Evolutionary conservation across 1,284 basidiomycete genomes (phyloP).

Genomic region (Sanghuangporus sanghuang): DNA sequence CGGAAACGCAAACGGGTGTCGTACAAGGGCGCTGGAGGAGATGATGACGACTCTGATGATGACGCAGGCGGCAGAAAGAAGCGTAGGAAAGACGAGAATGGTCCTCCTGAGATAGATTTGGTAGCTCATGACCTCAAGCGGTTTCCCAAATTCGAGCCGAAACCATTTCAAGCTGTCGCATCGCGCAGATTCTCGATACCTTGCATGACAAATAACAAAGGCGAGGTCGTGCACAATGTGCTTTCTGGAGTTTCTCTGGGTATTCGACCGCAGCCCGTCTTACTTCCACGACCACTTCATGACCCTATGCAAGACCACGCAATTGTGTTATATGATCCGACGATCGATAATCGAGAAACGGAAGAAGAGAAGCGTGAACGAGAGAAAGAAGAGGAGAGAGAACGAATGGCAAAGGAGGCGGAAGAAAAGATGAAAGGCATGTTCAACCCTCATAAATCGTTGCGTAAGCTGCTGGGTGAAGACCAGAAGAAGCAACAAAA

Average conservation of each 20-base stretch:
- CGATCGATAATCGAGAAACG: slow-evolving; percentile 87
- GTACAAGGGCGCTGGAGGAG: slow-evolving; percentile 63
- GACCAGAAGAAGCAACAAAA: slow-evolving; percentile 63
- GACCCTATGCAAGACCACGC: slow-evolving; percentile 98
- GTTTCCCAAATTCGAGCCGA: slow-evolving; percentile 82
- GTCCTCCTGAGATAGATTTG: slow-evolving; percentile 32
- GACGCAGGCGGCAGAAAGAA: slow-evolving; percentile 50
- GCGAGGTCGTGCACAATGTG: slow-evolving; percentile 61
- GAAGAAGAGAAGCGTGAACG: slow-evolving; percentile 74
- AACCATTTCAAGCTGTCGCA: slow-evolving; percentile 63
- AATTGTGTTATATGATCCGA: slow-evolving; percentile 96
- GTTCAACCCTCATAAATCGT: slow-evolving; percentile 89
- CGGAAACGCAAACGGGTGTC: slow-evolving; percentile 82
- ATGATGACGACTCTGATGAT: slow-evolving; percentile 42
- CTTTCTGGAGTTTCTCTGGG: slow-evolving; percentile 80
- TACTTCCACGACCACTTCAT: slow-evolving; percentile 88
- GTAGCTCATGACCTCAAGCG: slow-evolving; percentile 51
- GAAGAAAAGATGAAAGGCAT: slow-evolving; percentile 62
- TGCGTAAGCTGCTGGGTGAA: slow-evolving; percentile 81
- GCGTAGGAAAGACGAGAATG: slow-evolving; percentile 51
- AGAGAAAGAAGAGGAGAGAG: slow-evolving; percentile 65
- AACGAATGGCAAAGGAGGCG: slow-evolving; percentile 59
- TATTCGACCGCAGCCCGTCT: slow-evolving; percentile 75
- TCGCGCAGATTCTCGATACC: slow-evolving; percentile 81
- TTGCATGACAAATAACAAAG: slow-evolving; percentile 77